Conservation (phyloP, 345 rosid species). For the Odontarrhena argentea region DNA sequence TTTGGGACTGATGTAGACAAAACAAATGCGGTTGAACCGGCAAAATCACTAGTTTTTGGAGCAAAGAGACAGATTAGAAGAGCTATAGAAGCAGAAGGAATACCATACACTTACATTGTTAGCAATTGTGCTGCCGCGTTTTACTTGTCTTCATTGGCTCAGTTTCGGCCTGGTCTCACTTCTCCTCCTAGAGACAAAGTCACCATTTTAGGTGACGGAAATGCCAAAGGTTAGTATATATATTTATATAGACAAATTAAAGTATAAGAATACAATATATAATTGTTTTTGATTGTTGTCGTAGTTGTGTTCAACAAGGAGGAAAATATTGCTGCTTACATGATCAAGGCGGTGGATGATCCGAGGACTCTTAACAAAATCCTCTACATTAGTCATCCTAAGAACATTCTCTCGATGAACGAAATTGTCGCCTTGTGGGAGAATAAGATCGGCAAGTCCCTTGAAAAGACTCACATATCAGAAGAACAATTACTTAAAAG, state of each 20-base stretch:
- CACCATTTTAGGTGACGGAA: conserved; percentile 36
- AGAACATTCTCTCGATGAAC: conserved; percentile 60
- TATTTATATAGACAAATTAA: background rate
- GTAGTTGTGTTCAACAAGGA: conserved; percentile 61
- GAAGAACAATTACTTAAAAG: conserved; percentile 56
- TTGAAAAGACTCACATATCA: conserved; percentile 47
- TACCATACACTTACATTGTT: conserved; percentile 45
- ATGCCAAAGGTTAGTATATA: conserved; percentile 35
- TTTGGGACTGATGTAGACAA: conserved; percentile 42
- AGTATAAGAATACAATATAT: background rate
- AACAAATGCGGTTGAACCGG: conserved; percentile 37
- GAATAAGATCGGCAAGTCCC: conserved; percentile 52
- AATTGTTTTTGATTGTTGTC: background rate
- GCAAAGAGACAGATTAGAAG: conserved; percentile 35
- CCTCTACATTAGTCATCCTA: conserved; percentile 58
- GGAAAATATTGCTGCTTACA: conserved; percentile 56
- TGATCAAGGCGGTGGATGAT: conserved; percentile 62
- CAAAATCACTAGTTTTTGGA: conserved; percentile 17
- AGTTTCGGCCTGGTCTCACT: conserved; percentile 37
- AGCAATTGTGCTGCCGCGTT: conserved; percentile 11
- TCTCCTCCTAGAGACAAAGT: conserved; percentile 39
- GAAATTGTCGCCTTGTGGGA: conserved; percentile 61
- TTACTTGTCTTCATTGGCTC: conserved; percentile 35
- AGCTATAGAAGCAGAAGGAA: conserved; percentile 40
- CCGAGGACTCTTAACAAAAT: conserved; percentile 63